phyloP scores from a whole-genome alignment of 1,284 basidiomycete species.

The Ceratobasidium papillatum region DNA sequence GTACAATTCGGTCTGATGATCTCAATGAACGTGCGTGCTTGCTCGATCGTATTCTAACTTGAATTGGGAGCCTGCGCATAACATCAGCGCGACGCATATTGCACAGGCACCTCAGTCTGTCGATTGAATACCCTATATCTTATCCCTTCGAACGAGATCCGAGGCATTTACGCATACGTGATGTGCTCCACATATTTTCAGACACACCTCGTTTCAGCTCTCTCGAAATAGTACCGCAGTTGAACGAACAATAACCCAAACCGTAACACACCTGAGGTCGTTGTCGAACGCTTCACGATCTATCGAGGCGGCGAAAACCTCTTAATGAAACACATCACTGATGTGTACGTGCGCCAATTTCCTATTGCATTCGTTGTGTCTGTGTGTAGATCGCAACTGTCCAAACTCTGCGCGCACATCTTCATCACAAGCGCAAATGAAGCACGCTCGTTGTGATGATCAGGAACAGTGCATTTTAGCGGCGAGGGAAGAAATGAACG shows the following conservation, averaged over 20 bases:
- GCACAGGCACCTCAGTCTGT: background rate
- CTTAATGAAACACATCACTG: background rate
- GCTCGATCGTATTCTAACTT: background rate
- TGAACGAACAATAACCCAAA: background rate
- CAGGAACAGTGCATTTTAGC: background rate
- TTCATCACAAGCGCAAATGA: background rate
- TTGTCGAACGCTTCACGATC: background rate
- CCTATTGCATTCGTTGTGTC: background rate
- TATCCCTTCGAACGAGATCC: too few relatives aligned
- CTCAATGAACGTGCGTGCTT: background rate
- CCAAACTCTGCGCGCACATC: background rate
- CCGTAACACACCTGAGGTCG: background rate
- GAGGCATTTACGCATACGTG: background rate
- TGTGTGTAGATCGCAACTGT: background rate
- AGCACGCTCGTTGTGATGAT: background rate
- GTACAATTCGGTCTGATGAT: background rate
- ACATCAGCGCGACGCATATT: background rate
- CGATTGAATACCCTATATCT: background rate
- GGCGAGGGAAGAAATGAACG: background rate
- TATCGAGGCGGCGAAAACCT: background rate
- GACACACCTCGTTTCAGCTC: background rate
- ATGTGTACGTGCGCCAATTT: too few relatives aligned
- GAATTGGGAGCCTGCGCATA: background rate
- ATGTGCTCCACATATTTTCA: background rate
- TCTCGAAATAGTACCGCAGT: background rate